phyloP scores from a whole-genome alignment of 2,329 filamentous ascomycete species.

The Trichoderma koningiopsis region DNA sequence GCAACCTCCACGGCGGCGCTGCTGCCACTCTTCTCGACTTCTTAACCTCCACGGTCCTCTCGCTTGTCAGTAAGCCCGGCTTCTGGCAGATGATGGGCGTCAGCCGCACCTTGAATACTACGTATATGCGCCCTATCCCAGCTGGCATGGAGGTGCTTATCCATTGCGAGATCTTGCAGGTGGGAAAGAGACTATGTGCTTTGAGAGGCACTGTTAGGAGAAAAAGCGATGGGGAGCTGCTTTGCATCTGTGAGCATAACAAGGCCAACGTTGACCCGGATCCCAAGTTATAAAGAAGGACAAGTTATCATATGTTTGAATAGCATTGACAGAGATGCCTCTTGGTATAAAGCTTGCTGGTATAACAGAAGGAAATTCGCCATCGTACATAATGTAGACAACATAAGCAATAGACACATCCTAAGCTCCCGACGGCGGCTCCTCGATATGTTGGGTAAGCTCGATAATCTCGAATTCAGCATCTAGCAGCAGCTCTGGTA shows the following conservation, averaged over 20 bases:
- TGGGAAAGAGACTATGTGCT: slow-evolving; percentile 56
- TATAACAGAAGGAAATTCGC: background rate
- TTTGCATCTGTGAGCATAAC: slow-evolving; percentile 64
- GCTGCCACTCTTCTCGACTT: slow-evolving; percentile 69
- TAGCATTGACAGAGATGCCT: background rate
- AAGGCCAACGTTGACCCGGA: slow-evolving; percentile 62
- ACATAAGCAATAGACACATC: background rate
- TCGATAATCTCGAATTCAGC: slow-evolving; percentile 31
- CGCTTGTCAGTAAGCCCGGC: slow-evolving; percentile 58
- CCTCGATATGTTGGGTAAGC: slow-evolving; percentile 25
- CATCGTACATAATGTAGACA: background rate
- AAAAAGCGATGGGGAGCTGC: slow-evolving; percentile 53
- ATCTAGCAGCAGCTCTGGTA: slow-evolving; percentile 33
- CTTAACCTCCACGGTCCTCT: slow-evolving; percentile 61
- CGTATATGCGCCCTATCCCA: slow-evolving; percentile 65
- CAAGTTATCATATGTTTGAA: background rate
- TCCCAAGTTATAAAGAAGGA: slow-evolving; percentile 33
- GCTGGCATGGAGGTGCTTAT: slow-evolving; percentile 54
- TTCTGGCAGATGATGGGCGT: slow-evolving; percentile 66
- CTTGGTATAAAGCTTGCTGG: slow-evolving; percentile 2
- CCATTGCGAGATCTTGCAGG: slow-evolving; percentile 59
- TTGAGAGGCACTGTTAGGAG: slow-evolving; percentile 58
- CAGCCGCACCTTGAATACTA: slow-evolving; percentile 65
- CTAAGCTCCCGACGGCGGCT: background rate
- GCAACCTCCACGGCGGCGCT: slow-evolving; percentile 64